Base-by-base conservation (phyloP, 2,329 filamentous ascomycete species). In the Exophiala aquamarina region DNA sequence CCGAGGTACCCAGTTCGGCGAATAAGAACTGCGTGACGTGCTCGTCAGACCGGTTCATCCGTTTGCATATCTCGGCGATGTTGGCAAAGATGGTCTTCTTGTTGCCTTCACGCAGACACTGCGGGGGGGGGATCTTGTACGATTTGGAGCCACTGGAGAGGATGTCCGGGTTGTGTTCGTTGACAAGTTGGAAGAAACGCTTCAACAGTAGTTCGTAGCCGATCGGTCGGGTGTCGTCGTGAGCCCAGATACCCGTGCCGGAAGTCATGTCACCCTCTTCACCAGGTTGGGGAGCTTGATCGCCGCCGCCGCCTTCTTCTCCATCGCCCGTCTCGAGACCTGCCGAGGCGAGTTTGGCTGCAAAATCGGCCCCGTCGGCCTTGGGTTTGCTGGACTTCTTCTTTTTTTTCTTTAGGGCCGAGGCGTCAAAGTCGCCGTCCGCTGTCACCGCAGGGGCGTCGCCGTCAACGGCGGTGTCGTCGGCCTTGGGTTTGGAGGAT, bases 51-150 rank as follows among this genome's bases (percentile, higher is more conserved):
- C 93, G 84, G 84, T 98, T 98, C 91, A 98, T 97, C 63, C 92
- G 84, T 81, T 95, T 95, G 81, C 90, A 95, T 65, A 98, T 97
- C 69, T 98, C 93, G 68, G 89, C 83, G 66, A 98, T 93, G 77
- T 98, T 98, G 77, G 92, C 93, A 66, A 98, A 98, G 66, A 98
- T 95, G 55, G 93, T 98, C 85, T 95, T 95, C 83, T 95, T 94
- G 84, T 98, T 98, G 70, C 93, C 93, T 90, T 98, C 93, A 75
- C 93, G 91, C 66, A 97, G 83, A 75, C 93, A 97, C 77, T 98
- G 93, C 41, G 93, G 93, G 43, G 93, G 93, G 42, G 93, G 93
- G 61, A 98, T 98, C 83, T 97, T 97, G 83, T 97, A 98, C 72
- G 87, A 94, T 79, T 90, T 93, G 64, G 84, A 83, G 59, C 89